Percentiles rank a stretch among this genome's conserved stretches.
These are phyloP conservation scores for Chlorella variabilis DNA, from an alignment of 163 green algal genomes.

Conservation along the genomic window DNA sequence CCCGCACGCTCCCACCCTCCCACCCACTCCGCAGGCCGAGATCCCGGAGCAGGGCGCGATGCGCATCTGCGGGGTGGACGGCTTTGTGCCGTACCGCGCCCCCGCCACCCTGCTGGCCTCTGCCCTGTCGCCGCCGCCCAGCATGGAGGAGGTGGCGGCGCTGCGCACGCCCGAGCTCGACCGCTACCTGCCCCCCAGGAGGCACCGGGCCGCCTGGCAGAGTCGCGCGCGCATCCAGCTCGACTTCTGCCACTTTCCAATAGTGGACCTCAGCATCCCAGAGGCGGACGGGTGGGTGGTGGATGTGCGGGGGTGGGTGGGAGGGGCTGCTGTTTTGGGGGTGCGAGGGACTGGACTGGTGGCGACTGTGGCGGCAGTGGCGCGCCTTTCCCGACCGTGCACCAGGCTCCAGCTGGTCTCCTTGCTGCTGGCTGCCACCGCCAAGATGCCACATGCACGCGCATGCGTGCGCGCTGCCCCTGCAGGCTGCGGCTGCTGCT, in stretches of 20 bases:
- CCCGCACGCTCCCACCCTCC: neutral
- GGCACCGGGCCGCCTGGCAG: neutral
- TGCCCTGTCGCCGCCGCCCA: conserved; percentile 47
- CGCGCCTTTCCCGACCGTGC: too few relatives aligned
- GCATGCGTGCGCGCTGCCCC: too few relatives aligned
- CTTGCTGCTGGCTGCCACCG: too few relatives aligned
- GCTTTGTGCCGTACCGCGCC: conserved; percentile 84
- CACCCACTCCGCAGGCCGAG: conserved; percentile 65
- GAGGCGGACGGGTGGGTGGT: conserved; percentile 34
- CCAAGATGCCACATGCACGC: too few relatives aligned
- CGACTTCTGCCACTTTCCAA: conserved; percentile 73
- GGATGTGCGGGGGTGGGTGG: neutral
- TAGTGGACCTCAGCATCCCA: conserved; percentile 76
- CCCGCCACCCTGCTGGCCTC: conserved; percentile 69
- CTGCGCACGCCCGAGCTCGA: conserved; percentile 77
- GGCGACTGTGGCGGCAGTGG: neutral
- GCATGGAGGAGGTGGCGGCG: conserved; percentile 67
- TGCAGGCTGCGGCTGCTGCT: conserved; percentile 60
- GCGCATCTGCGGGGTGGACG: conserved; percentile 72
- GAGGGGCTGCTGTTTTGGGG: neutral
- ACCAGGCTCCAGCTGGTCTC: too few relatives aligned
- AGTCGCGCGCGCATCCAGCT: conserved; percentile 46
- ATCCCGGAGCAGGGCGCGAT: conserved; percentile 75
- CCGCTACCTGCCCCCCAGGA: conserved; percentile 71
- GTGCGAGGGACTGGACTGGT: neutral